A percentile compares a stretch with the other conserved stretches of the same genome.
These are phyloP conservation scores for Phytophthora colocasiae DNA, from an alignment of 352 stramenopile genomes.

Conservation along the genomic window DNA sequence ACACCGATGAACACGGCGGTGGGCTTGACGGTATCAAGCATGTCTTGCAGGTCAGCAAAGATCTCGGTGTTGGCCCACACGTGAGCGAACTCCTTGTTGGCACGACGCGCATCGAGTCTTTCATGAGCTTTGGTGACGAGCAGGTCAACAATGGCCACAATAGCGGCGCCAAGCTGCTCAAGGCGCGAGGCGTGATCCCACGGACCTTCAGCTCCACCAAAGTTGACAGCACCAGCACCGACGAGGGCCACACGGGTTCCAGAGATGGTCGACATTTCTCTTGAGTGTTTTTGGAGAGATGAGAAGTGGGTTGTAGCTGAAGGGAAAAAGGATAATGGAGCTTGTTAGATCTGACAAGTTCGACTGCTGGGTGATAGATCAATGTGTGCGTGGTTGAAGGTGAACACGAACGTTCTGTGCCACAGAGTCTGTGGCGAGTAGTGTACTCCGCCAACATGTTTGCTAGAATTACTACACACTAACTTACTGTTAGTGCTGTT, in stretches of 20 bases:
- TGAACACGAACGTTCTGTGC: too few relatives aligned
- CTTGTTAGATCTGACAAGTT: too few relatives aligned
- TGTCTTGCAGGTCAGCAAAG: slow-evolving; percentile 37
- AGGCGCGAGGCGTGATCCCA: slow-evolving; percentile 49
- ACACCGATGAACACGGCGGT: slow-evolving; percentile 46
- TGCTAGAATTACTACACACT: too few relatives aligned
- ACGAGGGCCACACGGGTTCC: slow-evolving; percentile 44
- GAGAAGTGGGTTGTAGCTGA: slow-evolving; percentile 3
- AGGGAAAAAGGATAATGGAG: slow-evolving; percentile 29
- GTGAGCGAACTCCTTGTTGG: slow-evolving; percentile 34
- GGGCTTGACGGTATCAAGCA: slow-evolving; percentile 39
- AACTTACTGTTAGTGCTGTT: too few relatives aligned
- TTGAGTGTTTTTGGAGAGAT: not conserved
- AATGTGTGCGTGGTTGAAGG: slow-evolving; percentile 24
- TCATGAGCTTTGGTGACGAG: not conserved
- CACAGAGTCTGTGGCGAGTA: too few relatives aligned
- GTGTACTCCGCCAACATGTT: too few relatives aligned
- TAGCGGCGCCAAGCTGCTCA: slow-evolving; percentile 37
- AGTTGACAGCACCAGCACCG: slow-evolving; percentile 47
- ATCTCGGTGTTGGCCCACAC: slow-evolving; percentile 38
- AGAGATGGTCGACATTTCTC: slow-evolving; percentile 29
- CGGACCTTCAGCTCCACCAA: slow-evolving; percentile 42
- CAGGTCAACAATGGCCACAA: not conserved
- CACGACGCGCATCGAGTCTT: slow-evolving; percentile 13
- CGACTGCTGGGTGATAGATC: not conserved